Conservation (phyloP, 495 filamentous ascomycete genomes). For the Lasiosphaeria hispida region DNA sequence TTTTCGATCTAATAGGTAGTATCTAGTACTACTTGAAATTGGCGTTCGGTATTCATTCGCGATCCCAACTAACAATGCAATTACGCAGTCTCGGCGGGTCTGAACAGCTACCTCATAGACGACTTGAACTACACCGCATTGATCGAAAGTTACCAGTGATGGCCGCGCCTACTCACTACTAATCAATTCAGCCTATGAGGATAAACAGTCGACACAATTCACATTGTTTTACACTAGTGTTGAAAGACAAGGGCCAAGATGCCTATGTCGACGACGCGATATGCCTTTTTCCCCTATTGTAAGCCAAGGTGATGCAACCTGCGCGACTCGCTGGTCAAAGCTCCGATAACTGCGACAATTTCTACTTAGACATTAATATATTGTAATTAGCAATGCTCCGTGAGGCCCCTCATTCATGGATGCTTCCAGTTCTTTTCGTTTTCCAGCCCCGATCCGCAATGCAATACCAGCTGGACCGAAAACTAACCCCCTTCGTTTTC, state of each 20-base stretch:
- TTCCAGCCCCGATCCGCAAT: not conserved
- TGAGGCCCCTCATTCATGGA: not conserved
- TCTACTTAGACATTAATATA: constrained; percentile 14
- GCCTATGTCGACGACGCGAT: not conserved
- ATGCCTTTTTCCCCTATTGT: not conserved
- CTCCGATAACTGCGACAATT: not conserved
- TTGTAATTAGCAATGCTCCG: not conserved
- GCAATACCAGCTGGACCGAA: not conserved
- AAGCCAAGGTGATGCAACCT: not conserved
- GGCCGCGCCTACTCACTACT: no score
- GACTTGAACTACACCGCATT: no score
- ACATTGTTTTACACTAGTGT: no score
- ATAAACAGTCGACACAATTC: no score
- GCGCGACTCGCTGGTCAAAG: not conserved
- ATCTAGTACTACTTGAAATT: no score
- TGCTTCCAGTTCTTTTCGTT: not conserved
- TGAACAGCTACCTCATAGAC: no score
- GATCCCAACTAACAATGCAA: no score
- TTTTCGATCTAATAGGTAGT: not conserved
- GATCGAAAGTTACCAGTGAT: no score
- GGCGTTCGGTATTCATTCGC: no score
- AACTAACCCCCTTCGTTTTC: not conserved
- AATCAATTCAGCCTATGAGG: no score
- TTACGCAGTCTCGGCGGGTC: no score
- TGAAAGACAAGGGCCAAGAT: no score